A percentile compares a stretch with the other conserved stretches of the same genome.
Conservation (phyloP, 148 eudicot genomes). For the Fagopyrum tataricum region DNA sequence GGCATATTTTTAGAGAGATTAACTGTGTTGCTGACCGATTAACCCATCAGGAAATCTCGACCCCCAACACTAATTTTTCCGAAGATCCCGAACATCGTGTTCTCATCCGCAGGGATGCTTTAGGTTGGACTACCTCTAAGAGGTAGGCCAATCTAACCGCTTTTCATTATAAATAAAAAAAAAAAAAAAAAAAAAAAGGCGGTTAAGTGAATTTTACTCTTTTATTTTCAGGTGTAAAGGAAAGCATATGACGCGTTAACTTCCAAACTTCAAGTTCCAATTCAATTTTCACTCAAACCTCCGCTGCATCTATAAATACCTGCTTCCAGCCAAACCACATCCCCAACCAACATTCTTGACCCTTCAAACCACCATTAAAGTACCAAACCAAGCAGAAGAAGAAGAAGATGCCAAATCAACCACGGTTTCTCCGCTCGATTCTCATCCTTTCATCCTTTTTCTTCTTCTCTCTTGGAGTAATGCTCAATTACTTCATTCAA, state of each 20-base stretch:
- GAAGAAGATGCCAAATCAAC: conserved; percentile 20
- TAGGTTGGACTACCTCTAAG: too few relatives aligned
- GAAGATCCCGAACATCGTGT: too few relatives aligned
- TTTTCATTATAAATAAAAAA: too few relatives aligned
- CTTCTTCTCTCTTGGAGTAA: conserved; percentile 39
- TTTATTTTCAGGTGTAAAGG: too few relatives aligned
- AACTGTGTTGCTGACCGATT: too few relatives aligned
- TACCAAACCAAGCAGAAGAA: background rate
- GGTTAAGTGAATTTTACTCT: too few relatives aligned
- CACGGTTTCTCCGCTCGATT: conserved; percentile 26
- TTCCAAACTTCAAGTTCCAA: background rate
- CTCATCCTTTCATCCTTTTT: conserved; percentile 26
- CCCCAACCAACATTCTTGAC: background rate
- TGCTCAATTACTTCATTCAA: background rate
- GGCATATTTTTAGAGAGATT: too few relatives aligned
- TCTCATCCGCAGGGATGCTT: too few relatives aligned
- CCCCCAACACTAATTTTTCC: too few relatives aligned
- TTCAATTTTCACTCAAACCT: background rate
- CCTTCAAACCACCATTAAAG: conserved; percentile 7
- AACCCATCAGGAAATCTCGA: too few relatives aligned
- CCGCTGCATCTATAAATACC: conserved; percentile 4
- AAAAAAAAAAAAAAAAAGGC: too few relatives aligned
- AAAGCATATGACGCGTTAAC: background rate
- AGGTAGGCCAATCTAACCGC: too few relatives aligned
- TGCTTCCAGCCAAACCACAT: background rate